phyloP scores from a whole-genome alignment of 2,329 filamentous ascomycete genomes.

The Fusarium setosum region DNA sequence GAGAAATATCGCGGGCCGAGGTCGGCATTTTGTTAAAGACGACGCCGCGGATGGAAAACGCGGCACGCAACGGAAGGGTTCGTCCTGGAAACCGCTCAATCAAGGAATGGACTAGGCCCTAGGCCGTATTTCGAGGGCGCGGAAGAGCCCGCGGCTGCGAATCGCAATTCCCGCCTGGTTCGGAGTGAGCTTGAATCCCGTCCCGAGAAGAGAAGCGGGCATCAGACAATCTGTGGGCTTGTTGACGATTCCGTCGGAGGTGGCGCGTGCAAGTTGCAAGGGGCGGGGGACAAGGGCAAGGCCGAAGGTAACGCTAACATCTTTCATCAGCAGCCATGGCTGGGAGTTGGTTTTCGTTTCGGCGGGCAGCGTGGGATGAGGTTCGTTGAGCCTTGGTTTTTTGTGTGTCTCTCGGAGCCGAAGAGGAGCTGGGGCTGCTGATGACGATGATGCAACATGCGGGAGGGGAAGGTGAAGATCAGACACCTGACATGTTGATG shows the following conservation, averaged over 20 bases:
- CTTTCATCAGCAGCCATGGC: neutral
- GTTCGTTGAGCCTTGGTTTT: too few species aligned
- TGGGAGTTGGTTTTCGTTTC: too few species aligned
- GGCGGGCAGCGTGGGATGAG: neutral
- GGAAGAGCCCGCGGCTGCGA: neutral
- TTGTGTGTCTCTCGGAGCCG: too few species aligned
- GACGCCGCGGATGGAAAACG: neutral
- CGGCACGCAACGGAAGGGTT: neutral
- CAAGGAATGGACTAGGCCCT: neutral
- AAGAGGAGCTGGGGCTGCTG: too few species aligned
- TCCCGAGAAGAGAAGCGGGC: conserved; percentile 5
- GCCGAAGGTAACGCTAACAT: conserved; percentile 20
- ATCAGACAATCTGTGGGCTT: conserved; percentile 20
- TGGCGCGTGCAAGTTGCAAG: conserved; percentile 28
- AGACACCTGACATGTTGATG: neutral
- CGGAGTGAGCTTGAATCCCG: conserved; percentile 19
- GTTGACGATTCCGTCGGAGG: conserved; percentile 33
- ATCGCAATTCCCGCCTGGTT: conserved; percentile 8
- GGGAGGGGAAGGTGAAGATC: neutral
- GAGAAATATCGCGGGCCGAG: neutral
- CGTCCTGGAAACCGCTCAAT: neutral
- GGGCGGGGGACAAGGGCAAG: neutral
- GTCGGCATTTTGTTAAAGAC: neutral
- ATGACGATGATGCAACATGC: too few species aligned
- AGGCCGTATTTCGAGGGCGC: conserved; percentile 19